Evolutionary conservation across 2,329 filamentous ascomycete species (phyloP).

Genomic region (Aureobasidium mangrovei): DNA sequence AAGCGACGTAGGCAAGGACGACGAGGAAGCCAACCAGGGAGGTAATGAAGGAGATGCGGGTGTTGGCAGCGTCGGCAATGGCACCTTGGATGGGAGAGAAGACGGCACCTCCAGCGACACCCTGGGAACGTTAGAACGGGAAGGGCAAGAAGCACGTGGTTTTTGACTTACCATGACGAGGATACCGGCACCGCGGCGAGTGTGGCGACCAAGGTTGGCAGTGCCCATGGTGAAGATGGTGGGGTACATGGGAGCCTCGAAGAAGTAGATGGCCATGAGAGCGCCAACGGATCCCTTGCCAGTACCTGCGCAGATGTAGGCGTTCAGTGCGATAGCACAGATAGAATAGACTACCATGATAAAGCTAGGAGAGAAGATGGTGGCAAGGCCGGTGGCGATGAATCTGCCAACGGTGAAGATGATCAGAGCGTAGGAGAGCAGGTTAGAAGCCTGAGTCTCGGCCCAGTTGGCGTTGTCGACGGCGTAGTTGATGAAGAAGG

Average conservation of each 20-base stretch:
- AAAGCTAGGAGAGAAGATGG: slow-evolving; percentile 30
- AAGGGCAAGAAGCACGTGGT: no score
- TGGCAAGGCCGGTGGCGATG: slow-evolving; percentile 30
- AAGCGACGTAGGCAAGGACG: slow-evolving; percentile 28
- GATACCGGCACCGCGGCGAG: slow-evolving; percentile 33
- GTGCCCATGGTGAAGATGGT: slow-evolving; percentile 34
- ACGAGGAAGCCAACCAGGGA: slow-evolving; percentile 37
- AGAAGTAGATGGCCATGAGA: slow-evolving; percentile 32
- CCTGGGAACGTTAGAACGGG: not conserved
- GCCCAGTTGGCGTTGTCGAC: slow-evolving; percentile 26
- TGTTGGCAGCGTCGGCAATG: slow-evolving; percentile 32
- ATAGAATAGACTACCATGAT: slow-evolving; percentile 27
- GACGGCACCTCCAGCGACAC: slow-evolving; percentile 28
- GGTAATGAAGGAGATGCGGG: slow-evolving; percentile 37
- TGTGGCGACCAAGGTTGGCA: slow-evolving; percentile 32
- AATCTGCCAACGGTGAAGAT: slow-evolving; percentile 33
- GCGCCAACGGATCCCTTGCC: slow-evolving; percentile 26
- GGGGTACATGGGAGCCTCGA: slow-evolving; percentile 31
- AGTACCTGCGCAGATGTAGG: slow-evolving; percentile 26
- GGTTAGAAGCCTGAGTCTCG: slow-evolving; percentile 26
- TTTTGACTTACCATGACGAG: slow-evolving; percentile 25
- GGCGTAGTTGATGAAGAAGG: slow-evolving; percentile 35
- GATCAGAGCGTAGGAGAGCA: slow-evolving; percentile 32
- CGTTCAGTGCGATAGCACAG: slow-evolving; percentile 28
- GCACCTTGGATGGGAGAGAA: slow-evolving; percentile 32